phyloP scores from a whole-genome alignment of 169 alveolate species.

The Cryptosporidium xiaoi region DNA sequence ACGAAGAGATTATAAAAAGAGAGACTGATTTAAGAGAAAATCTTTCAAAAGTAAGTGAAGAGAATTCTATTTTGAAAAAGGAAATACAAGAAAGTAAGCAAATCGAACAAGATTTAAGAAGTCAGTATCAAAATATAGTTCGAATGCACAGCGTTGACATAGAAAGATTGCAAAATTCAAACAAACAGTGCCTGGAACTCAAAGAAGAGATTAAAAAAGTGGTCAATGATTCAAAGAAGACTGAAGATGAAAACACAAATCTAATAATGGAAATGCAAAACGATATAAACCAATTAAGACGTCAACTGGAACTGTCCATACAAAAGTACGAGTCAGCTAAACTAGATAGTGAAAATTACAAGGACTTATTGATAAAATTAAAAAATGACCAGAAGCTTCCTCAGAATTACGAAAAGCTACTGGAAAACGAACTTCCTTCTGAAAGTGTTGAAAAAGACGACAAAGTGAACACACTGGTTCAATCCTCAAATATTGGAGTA shows the following conservation, averaged over 20 bases:
- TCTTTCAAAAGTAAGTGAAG: constrained; percentile 3
- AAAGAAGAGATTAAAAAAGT: constrained; percentile 21
- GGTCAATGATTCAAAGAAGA: constrained; percentile 7
- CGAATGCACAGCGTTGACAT: constrained; percentile 63
- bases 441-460: constrained; percentile 22
- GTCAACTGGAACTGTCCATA: constrained; percentile 34
- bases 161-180: constrained; percentile 55
- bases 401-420: not conserved
- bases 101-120: constrained; percentile 44
- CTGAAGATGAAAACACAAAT: constrained; percentile 37
- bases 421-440: not conserved
- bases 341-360: constrained; percentile 8
- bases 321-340: constrained; percentile 39
- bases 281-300: constrained; percentile 40
- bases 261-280: constrained; percentile 55
- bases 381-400: constrained; percentile 23
- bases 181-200: constrained; percentile 27
- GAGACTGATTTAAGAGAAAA: constrained; percentile 23
- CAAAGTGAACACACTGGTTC: not conserved
- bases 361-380: constrained; percentile 18
- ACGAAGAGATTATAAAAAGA: constrained; percentile 46
- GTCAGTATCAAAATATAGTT: constrained; percentile 70
- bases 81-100: constrained; percentile 35
- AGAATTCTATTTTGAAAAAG: constrained; percentile 15
- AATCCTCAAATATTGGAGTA: not conserved